Percentiles rank a stretch among this genome's conserved stretches.
Evolutionary conservation across 73 alveolate species (phyloP).

Genomic region (Stentor roeselii): DNA sequence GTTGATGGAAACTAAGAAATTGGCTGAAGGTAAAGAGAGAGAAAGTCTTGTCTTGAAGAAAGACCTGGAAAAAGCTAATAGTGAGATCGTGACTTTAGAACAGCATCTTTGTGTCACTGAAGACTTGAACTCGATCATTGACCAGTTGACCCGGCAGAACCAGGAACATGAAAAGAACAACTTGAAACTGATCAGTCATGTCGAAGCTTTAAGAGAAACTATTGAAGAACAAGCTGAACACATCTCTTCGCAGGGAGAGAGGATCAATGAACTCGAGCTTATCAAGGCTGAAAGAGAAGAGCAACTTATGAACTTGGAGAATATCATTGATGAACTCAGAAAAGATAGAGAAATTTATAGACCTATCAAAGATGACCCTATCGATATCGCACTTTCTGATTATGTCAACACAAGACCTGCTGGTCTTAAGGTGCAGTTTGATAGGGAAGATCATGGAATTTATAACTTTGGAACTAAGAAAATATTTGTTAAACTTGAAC

Average conservation of each 20-base stretch:
- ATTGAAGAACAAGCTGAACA: not conserved
- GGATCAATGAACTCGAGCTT: not conserved
- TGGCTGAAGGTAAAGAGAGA: not conserved
- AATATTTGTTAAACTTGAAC: slow-evolving; percentile 34
- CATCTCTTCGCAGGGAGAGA: not conserved
- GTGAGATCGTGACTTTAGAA: not conserved
- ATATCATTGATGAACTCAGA: not conserved
- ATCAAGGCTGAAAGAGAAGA: not conserved
- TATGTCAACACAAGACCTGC: slow-evolving; percentile 26
- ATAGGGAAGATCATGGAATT: slow-evolving; percentile 33
- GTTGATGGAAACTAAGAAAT: not conserved
- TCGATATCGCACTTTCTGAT: slow-evolving; percentile 27
- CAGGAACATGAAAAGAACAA: not conserved
- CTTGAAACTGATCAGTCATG: not conserved
- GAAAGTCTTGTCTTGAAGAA: not conserved
- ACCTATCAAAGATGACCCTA: slow-evolving; percentile 37
- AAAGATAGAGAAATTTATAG: slow-evolving; percentile 16
- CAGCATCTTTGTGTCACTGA: not conserved
- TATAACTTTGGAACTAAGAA: slow-evolving; percentile 35
- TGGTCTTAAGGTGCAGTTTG: slow-evolving; percentile 15
- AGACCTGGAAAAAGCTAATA: not conserved
- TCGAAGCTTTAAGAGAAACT: not conserved
- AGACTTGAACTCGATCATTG: not conserved
- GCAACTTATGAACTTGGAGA: not conserved
- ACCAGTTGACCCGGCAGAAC: not conserved